These are phyloP conservation scores for Sugiyamaella pinicola DNA, from an alignment of 1,139 yeast genomes.

Conservation along the genomic window DNA sequence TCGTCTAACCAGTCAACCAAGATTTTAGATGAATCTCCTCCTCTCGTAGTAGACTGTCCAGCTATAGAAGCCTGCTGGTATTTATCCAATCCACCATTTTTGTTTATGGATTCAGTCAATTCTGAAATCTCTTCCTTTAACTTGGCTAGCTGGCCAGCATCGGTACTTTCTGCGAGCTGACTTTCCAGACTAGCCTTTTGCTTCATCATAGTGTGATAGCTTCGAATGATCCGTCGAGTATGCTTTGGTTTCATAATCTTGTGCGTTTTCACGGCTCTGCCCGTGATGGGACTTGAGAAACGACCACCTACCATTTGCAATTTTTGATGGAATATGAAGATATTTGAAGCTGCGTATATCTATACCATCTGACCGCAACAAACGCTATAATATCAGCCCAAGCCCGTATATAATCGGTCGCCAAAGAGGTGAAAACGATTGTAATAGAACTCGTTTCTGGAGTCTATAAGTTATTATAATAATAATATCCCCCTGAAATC, in stretches of 20 bases:
- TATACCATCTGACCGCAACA: no score
- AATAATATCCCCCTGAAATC: no score
- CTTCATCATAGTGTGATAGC: slow-evolving; percentile 43
- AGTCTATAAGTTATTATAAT: no score
- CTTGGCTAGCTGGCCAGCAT: slow-evolving; percentile 9
- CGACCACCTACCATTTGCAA: slow-evolving; percentile 10
- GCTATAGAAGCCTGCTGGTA: slow-evolving; percentile 87
- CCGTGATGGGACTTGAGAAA: slow-evolving; percentile 25
- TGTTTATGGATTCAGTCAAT: slow-evolving; percentile 26
- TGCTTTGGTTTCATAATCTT: slow-evolving; percentile 32
- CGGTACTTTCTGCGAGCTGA: slow-evolving; percentile 16
- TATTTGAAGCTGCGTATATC: no score
- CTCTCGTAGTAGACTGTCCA: slow-evolving; percentile 76
- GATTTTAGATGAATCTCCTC: slow-evolving; percentile 86
- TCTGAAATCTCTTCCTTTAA: slow-evolving; percentile 21
- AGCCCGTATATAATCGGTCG: no score
- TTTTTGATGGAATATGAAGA: no score
- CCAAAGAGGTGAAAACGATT: no score
- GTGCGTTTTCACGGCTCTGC: slow-evolving; percentile 24
- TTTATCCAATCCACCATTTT: slow-evolving; percentile 51
- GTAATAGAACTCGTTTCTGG: no score
- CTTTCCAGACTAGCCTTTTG: slow-evolving; percentile 32
- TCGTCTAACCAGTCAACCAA: slow-evolving; percentile 66
- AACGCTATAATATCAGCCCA: no score
- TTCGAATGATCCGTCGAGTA: slow-evolving; percentile 40